Base-by-base conservation (phyloP, 2,329 filamentous ascomycete genomes). In the Grosmannia penicillata region DNA sequence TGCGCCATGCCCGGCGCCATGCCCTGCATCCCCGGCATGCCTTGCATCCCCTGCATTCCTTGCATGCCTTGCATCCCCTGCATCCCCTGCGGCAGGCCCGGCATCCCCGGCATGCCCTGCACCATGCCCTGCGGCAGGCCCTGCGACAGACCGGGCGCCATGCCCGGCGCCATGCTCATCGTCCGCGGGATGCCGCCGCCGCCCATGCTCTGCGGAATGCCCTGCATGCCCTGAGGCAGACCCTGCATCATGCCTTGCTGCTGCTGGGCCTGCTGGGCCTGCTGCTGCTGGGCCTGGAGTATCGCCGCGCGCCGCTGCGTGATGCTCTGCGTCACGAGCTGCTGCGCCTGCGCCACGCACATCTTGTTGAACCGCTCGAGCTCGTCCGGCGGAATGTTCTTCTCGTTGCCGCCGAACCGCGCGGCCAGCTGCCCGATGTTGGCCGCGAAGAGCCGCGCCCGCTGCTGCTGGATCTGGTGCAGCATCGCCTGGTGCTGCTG, bases 371-470 rank as follows among this genome's bases (percentile, higher is more conserved):
- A 61, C 24, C 57, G 59, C 0, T 66, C 59, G 22, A 65, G 40
- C 2, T 57, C 37, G 0, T 72, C 68, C 0, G 48, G 54, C 0
- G 70, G 69, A 4, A 73, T 62, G 23, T 61, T 59, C 18, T 63
- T 59, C 5, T 51, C 40, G 2, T 47, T 40, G 1, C 60, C 58
- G 10, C 64, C 64, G 39, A 55, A 66, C 15, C 59, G 60, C 2
- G 48, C 47, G 0, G 53, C 51, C 3, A 62, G 42, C 1, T 40
- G 36, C 1, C 40, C 47, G 8, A 72, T 45, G 38, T 63, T 52
- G 36, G 56, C 57, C 10, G 53, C 43, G 33, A 62, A 71, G 0
- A 70, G 41, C 8, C 44, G 30, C 10, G 28, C 15, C 8, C 36
- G 32, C 14, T 38, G 29, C 13, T 9, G 4, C 9, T 38, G 30